Percentiles rank a stretch among this genome's conserved stretches.
phyloP scores from a whole-genome alignment of 2,329 filamentous ascomycete genomes.

The Colletotrichum paranaense region DNA sequence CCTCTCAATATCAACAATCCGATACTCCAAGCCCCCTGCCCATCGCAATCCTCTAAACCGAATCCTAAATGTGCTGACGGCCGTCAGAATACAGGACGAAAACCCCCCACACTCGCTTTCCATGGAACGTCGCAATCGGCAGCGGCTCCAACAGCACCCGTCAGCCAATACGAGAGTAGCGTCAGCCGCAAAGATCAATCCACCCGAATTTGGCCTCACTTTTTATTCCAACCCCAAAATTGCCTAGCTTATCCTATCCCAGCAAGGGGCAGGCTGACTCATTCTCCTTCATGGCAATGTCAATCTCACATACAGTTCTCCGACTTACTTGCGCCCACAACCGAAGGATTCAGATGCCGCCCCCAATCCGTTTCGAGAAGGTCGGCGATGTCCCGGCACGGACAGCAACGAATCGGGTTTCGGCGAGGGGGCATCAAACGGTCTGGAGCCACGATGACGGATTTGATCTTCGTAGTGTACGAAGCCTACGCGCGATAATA shows the following conservation, averaged over 20 bases:
- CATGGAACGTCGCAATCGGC: not conserved
- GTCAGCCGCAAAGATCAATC: too few relatives aligned
- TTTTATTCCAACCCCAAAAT: too few relatives aligned
- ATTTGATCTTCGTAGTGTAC: not conserved
- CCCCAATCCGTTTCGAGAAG: constrained; percentile 19
- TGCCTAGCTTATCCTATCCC: too few relatives aligned
- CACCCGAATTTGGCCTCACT: not conserved
- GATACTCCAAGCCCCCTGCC: not conserved
- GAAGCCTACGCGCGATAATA: not conserved
- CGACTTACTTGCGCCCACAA: not conserved
- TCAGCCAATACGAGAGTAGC: not conserved
- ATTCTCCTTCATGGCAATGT: too few relatives aligned
- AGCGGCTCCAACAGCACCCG: not conserved
- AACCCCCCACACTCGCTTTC: too few relatives aligned
- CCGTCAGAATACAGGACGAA: not conserved
- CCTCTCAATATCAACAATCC: too few relatives aligned
- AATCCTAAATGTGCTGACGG: not conserved
- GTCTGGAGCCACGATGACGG: not conserved
- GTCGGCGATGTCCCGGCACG: not conserved
- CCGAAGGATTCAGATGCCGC: constrained; percentile 10
- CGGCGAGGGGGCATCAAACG: not conserved
- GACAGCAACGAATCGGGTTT: not conserved
- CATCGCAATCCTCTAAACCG: not conserved
- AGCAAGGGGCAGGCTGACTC: too few relatives aligned
- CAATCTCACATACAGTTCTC: too few relatives aligned